These are phyloP conservation scores for Amanita rimosa DNA, from an alignment of 768 basidiomycete species.

Conservation along the genomic window DNA sequence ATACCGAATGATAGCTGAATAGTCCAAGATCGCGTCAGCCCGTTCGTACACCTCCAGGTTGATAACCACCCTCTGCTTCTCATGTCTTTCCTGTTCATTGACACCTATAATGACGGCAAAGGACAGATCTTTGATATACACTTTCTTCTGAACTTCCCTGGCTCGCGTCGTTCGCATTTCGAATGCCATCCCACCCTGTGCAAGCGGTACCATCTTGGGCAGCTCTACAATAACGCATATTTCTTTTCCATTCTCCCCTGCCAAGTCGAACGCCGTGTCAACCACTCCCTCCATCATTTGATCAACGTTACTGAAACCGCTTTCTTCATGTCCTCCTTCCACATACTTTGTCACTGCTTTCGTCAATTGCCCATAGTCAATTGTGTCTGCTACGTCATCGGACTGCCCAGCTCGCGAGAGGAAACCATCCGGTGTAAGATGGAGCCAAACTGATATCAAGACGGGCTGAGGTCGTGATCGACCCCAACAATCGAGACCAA, in stretches of 20 bases:
- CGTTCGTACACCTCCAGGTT: constrained; percentile 23
- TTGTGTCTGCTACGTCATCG: constrained; percentile 42
- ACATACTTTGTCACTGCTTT: constrained; percentile 30
- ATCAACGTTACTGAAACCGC: constrained; percentile 17
- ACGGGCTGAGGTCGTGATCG: constrained; percentile 38
- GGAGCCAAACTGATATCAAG: constrained; percentile 36
- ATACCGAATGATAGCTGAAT: constrained; percentile 22
- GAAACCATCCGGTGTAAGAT: constrained; percentile 24
- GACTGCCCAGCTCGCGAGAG: constrained; percentile 32
- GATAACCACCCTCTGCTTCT: constrained; percentile 51
- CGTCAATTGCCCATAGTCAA: constrained; percentile 56
- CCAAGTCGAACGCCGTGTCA: constrained; percentile 23
- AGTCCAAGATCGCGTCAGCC: constrained; percentile 16
- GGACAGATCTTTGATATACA: constrained; percentile 33
- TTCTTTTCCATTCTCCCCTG: constrained; percentile 22
- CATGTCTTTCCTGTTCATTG: constrained; percentile 54
- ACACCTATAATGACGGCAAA: constrained; percentile 57
- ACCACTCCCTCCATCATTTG: constrained; percentile 25
- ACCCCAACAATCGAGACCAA: constrained; percentile 45
- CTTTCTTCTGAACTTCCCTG: constrained; percentile 12
- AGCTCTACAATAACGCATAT: constrained; percentile 32
- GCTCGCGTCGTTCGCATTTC: neutral
- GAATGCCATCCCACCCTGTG: constrained; percentile 14
- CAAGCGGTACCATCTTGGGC: constrained; percentile 34
- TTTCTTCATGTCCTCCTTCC: constrained; percentile 8